These are phyloP conservation scores for Penicillium brevicompactum DNA, from an alignment of 2,329 filamentous ascomycete genomes.

Conservation along the genomic window DNA sequence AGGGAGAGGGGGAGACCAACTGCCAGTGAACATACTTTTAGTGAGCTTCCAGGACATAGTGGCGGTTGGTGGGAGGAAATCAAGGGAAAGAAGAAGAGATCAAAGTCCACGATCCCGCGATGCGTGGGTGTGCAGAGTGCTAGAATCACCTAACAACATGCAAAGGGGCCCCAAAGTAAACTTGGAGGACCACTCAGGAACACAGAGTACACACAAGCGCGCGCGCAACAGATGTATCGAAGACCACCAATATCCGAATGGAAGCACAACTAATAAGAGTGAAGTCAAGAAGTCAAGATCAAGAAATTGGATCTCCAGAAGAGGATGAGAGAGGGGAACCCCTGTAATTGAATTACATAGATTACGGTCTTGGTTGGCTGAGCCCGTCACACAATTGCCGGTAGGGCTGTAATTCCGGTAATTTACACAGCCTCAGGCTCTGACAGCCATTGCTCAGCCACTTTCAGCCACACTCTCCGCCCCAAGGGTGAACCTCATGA, in stretches of 20 bases:
- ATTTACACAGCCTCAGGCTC: conserved; percentile 11
- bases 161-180: conserved; percentile 21
- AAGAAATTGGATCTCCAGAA: conserved; percentile 12
- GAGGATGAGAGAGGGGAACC: conserved; percentile 19
- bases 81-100: conserved; percentile 13
- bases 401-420: conserved; percentile 8
- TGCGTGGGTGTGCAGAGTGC: conserved; percentile 20
- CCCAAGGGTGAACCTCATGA: conserved; percentile 12
- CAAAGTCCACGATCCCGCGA: conserved; percentile 23
- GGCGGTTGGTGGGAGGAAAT: conserved; percentile 25
- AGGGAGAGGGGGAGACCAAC: conserved; percentile 29
- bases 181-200: conserved; percentile 19
- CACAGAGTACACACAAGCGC: conserved; percentile 10
- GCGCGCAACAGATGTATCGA: conserved; percentile 8
- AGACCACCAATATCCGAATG: conserved; percentile 15
- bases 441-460: neutral
- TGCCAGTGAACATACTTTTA: conserved; percentile 64
- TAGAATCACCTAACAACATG: conserved; percentile 27
- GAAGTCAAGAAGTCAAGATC: conserved; percentile 4
- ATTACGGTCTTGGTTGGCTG: neutral
- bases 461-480: conserved; percentile 3
- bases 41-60: conserved; percentile 77
- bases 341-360: conserved; percentile 8
- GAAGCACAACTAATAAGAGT: conserved; percentile 11
- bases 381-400: neutral